Conservation (phyloP, 2,329 filamentous ascomycete genomes). For the Aspergillus amoenus region DNA sequence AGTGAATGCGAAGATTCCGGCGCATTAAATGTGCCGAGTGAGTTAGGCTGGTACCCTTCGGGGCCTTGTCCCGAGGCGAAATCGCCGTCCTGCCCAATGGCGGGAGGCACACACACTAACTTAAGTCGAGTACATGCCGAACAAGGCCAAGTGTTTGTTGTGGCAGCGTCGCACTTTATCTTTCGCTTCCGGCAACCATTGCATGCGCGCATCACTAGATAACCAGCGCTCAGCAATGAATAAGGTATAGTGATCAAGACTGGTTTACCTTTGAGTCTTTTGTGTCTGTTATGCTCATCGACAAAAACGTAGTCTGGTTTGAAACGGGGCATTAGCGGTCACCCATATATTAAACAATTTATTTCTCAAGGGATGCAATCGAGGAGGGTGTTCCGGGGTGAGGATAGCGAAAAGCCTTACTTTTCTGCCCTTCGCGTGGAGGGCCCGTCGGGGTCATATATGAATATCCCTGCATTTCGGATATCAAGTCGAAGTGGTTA, state of each 20-base stretch:
- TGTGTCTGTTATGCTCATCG: slow-evolving; percentile 97
- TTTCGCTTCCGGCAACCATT: slow-evolving; percentile 93
- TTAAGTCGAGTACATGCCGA: slow-evolving; percentile 90
- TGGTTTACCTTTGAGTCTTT: slow-evolving; percentile 80
- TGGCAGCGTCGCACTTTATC: slow-evolving; percentile 97
- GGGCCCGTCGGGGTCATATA: slow-evolving; percentile 67
- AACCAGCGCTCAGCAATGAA: slow-evolving; percentile 13
- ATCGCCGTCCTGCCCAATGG: slow-evolving; percentile 69
- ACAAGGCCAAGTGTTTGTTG: slow-evolving; percentile 96
- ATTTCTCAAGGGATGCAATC: not conserved
- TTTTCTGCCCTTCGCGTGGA: slow-evolving; percentile 78
- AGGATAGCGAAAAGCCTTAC: slow-evolving; percentile 52
- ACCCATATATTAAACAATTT: not conserved
- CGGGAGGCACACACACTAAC: slow-evolving; percentile 87
- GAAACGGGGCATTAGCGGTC: slow-evolving; percentile 11
- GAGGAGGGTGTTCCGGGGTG: not conserved
- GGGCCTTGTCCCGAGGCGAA: slow-evolving; percentile 28
- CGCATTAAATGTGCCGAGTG: slow-evolving; percentile 33
- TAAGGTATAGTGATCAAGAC: not conserved
- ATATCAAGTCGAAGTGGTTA: slow-evolving; percentile 19
- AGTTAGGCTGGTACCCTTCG: slow-evolving; percentile 25
- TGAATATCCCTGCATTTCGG: slow-evolving; percentile 69
- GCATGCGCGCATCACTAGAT: slow-evolving; percentile 91
- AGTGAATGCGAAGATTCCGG: slow-evolving; percentile 50
- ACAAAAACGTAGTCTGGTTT: slow-evolving; percentile 92